Evolutionary conservation across 441 rosid genomes (phyloP).

Genomic region (Eruca vesicaria): DNA sequence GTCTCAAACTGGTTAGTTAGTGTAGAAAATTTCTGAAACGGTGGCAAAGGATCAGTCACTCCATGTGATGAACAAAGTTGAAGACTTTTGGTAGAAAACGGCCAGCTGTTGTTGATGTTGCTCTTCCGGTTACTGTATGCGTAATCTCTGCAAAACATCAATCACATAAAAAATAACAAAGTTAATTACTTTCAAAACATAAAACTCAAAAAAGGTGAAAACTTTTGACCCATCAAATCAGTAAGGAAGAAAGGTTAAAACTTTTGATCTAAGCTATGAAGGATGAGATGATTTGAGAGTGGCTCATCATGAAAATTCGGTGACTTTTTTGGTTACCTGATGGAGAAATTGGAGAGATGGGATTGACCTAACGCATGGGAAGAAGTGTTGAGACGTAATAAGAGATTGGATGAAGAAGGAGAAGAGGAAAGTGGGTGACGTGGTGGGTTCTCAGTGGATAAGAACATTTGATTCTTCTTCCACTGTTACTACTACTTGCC

Average conservation of each 20-base stretch:
- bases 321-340: slow-evolving; percentile 53
- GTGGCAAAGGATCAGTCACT: slow-evolving; percentile 83
- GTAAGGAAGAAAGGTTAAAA: slow-evolving; percentile 16
- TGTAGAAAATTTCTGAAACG: slow-evolving; percentile 56
- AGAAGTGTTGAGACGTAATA: slow-evolving; percentile 41
- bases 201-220: not conserved
- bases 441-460: slow-evolving; percentile 95
- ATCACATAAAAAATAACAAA: not conserved
- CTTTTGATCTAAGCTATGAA: slow-evolving; percentile 18
- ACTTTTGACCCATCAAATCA: not conserved
- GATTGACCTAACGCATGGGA: slow-evolving; percentile 60
- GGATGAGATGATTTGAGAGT: slow-evolving; percentile 11
- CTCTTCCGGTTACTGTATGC: slow-evolving; percentile 66
- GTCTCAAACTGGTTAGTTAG: slow-evolving; percentile 43
- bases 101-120: slow-evolving; percentile 87
- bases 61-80: slow-evolving; percentile 85
- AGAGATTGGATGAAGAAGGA: slow-evolving; percentile 30
- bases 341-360: slow-evolving; percentile 70
- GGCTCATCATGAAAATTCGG: slow-evolving; percentile 30
- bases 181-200: not conserved
- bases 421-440: slow-evolving; percentile 70
- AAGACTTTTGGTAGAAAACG: slow-evolving; percentile 71
- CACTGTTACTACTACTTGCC: slow-evolving; percentile 45
- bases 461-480: slow-evolving; percentile 62
- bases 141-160: slow-evolving; percentile 77